Evolutionary conservation across 257 asterid genomes (phyloP).

Genomic region (Solanum boliviense): DNA sequence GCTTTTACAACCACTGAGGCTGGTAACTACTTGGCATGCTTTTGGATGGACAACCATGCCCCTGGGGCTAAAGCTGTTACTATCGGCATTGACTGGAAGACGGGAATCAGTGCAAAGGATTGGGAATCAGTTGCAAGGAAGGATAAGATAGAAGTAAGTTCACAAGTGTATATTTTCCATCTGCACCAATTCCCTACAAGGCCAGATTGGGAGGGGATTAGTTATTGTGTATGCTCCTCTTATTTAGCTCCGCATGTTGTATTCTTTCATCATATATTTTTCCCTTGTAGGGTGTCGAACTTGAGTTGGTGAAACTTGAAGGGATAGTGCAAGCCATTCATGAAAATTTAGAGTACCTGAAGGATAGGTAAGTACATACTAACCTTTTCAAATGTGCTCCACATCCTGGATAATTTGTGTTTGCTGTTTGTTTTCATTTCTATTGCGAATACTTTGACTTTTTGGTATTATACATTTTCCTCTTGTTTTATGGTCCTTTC

Average conservation of each 20-base stretch:
- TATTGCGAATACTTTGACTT: background rate
- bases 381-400: background rate
- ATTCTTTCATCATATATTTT: background rate
- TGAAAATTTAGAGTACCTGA: slow-evolving; percentile 33
- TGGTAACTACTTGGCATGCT: slow-evolving; percentile 79
- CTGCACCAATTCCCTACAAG: background rate
- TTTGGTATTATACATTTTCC: background rate
- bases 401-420: background rate
- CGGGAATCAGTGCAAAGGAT: slow-evolving; percentile 80
- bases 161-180: background rate
- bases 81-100: slow-evolving; percentile 79
- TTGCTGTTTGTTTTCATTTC: background rate
- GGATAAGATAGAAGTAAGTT: slow-evolving; percentile 73
- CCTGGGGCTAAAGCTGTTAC: slow-evolving; percentile 37
- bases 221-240: background rate
- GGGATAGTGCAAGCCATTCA: slow-evolving; percentile 51
- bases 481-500: background rate
- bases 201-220: background rate
- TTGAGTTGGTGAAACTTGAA: slow-evolving; percentile 75
- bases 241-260: background rate
- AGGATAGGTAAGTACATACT: slow-evolving; percentile 26
- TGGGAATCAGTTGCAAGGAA: slow-evolving; percentile 93
- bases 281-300: slow-evolving; percentile 69
- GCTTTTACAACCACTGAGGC: slow-evolving; percentile 76
- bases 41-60: slow-evolving; percentile 29